Percentiles rank a stretch among this genome's conserved stretches.
Evolutionary conservation across 1,284 basidiomycete genomes (phyloP).

Genomic region (Thelephora terrestris): DNA sequence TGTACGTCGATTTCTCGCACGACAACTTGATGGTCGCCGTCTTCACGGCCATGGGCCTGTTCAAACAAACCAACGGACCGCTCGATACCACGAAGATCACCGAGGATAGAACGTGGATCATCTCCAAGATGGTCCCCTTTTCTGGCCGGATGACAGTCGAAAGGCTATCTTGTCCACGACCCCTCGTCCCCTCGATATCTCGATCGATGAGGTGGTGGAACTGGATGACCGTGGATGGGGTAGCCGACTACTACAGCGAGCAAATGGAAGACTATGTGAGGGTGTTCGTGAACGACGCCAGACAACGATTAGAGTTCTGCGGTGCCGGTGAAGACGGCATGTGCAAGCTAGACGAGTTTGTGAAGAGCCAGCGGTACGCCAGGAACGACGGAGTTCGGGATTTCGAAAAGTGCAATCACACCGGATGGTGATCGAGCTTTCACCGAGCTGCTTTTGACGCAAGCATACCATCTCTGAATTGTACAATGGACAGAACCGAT

Average conservation of each 20-base stretch:
- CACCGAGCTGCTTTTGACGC: no score
- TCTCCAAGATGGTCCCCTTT: conserved; percentile 57
- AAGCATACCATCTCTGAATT: no score
- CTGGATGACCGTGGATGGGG: conserved; percentile 9
- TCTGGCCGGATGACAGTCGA: conserved; percentile 55
- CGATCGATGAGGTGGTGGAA: conserved; percentile 15
- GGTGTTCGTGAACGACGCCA: conserved; percentile 56
- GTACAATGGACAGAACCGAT: no score
- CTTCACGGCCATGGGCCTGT: conserved; percentile 64
- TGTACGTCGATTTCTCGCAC: conserved; percentile 76
- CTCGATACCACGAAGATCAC: conserved; percentile 30
- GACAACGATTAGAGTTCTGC: conserved; percentile 57
- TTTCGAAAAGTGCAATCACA: conserved; percentile 41
- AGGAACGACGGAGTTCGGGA: conserved; percentile 55
- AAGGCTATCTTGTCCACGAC: conserved; percentile 34
- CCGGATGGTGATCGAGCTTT: no score
- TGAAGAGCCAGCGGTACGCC: conserved; percentile 62
- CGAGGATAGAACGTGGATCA: conserved; percentile 40
- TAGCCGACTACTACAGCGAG: conserved; percentile 7
- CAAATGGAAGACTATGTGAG: conserved; percentile 38
- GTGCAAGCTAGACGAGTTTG: conserved; percentile 57
- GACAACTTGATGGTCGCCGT: conserved; percentile 77
- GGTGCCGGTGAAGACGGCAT: conserved; percentile 39
- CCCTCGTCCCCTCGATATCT: conserved; percentile 1
- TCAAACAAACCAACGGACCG: conserved; percentile 28